Conservation (phyloP, 768 basidiomycete species). For the Russula dissimulans region DNA sequence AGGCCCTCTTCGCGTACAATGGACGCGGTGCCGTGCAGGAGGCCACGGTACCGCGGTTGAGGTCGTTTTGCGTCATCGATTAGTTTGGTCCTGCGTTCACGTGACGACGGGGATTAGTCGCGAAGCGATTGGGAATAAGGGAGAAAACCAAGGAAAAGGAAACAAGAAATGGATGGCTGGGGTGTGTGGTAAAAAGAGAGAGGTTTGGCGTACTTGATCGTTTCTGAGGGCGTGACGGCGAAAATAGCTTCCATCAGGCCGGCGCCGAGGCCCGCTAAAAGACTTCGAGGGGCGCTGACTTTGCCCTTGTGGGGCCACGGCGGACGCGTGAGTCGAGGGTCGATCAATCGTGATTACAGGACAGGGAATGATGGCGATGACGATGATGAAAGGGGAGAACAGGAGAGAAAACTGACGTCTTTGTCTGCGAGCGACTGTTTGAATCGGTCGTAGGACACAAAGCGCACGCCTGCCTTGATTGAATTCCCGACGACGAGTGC, state of each 20-base stretch:
- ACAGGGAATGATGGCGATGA: not conserved
- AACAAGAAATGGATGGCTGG: not conserved
- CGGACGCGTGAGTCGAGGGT: not conserved
- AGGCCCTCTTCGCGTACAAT: constrained; percentile 86
- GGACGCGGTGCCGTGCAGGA: constrained; percentile 71
- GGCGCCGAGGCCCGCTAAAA: constrained; percentile 74
- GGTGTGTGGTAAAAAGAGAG: not conserved
- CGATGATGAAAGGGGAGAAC: not conserved
- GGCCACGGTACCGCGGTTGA: constrained; percentile 75
- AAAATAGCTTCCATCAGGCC: constrained; percentile 89
- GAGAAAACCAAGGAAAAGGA: not conserved
- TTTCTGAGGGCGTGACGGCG: constrained; percentile 95
- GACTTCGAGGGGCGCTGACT: constrained; percentile 76
- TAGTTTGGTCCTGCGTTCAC: constrained; percentile 71
- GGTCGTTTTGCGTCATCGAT: constrained; percentile 89
- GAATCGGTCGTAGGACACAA: constrained; percentile 90
- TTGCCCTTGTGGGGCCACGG: constrained; percentile 54
- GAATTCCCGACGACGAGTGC: constrained; percentile 90
- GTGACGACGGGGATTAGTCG: not conserved
- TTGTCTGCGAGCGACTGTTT: constrained; percentile 75
- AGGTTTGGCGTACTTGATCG: constrained; percentile 71
- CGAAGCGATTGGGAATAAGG: not conserved
- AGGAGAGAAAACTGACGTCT: constrained; percentile 40
- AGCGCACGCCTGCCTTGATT: constrained; percentile 90
- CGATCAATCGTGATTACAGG: not conserved